Base-by-base conservation (phyloP, 1,284 basidiomycete species). In the Sparassis latifolia region DNA sequence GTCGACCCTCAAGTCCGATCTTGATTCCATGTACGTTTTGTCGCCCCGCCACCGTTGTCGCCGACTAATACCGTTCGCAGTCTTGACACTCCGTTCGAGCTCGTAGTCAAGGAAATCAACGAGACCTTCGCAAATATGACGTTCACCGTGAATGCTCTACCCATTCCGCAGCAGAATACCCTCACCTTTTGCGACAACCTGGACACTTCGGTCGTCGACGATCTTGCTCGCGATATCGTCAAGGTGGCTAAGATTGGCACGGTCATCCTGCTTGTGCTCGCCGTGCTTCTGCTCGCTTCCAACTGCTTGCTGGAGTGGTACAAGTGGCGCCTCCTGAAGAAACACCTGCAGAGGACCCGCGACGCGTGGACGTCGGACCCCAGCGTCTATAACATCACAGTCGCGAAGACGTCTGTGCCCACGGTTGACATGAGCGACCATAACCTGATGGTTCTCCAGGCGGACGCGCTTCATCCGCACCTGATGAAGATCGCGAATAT, bases 91-190 rank as follows among this genome's bases (percentile, higher is more conserved):
- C 94, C 94, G 0, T 95, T 97, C 62, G 87, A 95, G 60, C 72
- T 80, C 2, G 69, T 97, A 47, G 94, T 92, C 66, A 72, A 79
- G 54, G 89, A 94, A 49, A 92, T 97, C 66, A 95, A 95, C 63
- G 76, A 83, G 49, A 94, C 92, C 0, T 87, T 95, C 56, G 63
- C 76, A n/a, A 76, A 77, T 10, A 73, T 90, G 35, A 70, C 69
- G 28, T 87, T 92, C 66, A 79, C 90, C 62, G 73, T 81, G 31
- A 78, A 82, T 10, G 67, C 81, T 4, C 75, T 95, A 20, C 87
- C 92, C 4, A 77, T 93, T 1, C 92, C 90, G 0, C 71, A 74
- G 42, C 77, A 79, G 59, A 80, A 81, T 57, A 72, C 72, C 0
- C 67, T 92, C 45, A 66, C 78, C 30, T 84, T 95, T 64, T 95